These are phyloP conservation scores for Amorphotheca resinae DNA, from an alignment of 495 filamentous ascomycete genomes.

Conservation along the genomic window DNA sequence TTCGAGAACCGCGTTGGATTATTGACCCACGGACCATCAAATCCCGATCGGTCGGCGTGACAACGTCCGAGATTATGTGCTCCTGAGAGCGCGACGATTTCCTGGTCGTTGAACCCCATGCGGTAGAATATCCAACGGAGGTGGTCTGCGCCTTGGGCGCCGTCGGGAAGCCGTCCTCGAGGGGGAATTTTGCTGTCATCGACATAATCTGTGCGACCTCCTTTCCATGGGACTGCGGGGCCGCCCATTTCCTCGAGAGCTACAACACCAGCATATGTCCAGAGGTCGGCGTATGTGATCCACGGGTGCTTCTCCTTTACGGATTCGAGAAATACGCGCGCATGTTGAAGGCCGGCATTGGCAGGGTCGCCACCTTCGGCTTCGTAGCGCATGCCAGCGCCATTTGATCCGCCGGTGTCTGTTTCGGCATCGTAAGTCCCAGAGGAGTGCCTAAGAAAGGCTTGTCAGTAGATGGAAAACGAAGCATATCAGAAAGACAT, in stretches of 20 bases:
- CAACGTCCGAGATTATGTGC: slow-evolving; percentile 51
- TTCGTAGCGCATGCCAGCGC: slow-evolving; percentile 54
- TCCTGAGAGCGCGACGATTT: slow-evolving; percentile 49
- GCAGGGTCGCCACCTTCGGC: slow-evolving; percentile 49
- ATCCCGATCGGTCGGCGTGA: slow-evolving; percentile 47
- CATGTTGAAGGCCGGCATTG: slow-evolving; percentile 51
- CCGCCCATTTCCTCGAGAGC: slow-evolving; percentile 47
- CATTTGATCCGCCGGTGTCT: slow-evolving; percentile 50
- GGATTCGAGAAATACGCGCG: slow-evolving; percentile 48
- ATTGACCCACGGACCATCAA: slow-evolving; percentile 50
- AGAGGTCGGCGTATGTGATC: slow-evolving; percentile 53
- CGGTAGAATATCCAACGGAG: slow-evolving; percentile 45
- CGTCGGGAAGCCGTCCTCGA: slow-evolving; percentile 45
- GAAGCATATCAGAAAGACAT: slow-evolving; percentile 17
- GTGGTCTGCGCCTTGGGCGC: slow-evolving; percentile 44
- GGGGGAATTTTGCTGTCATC: slow-evolving; percentile 45
- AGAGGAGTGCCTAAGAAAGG: slow-evolving; percentile 37
- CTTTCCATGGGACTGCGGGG: slow-evolving; percentile 39
- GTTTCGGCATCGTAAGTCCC: slow-evolving; percentile 46
- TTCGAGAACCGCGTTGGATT: slow-evolving; percentile 53
- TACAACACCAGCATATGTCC: slow-evolving; percentile 48
- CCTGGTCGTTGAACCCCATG: slow-evolving; percentile 54
- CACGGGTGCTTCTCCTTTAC: slow-evolving; percentile 44
- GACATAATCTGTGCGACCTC: slow-evolving; percentile 45
- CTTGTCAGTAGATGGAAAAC: slow-evolving; percentile 3